Evolutionary conservation across 106 monocot species (phyloP), one percentile per base, ranked within the genome.

Genomic region (Platanthera zijinensis): DNA sequence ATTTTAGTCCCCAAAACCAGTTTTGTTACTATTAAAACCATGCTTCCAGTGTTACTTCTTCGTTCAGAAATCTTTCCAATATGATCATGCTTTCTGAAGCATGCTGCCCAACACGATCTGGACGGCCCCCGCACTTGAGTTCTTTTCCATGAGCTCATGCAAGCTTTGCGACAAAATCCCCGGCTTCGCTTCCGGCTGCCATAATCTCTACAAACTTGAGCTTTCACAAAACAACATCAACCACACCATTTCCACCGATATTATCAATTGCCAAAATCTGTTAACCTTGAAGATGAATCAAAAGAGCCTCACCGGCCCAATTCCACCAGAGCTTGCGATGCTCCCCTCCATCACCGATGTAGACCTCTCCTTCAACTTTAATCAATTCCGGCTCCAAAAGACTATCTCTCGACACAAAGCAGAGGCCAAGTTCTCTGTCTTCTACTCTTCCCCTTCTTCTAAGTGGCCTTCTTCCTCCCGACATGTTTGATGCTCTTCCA

Each of bases 281-380:
- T 77, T 96, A 22, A 86, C 76, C 21, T 15, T 96, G 71, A 90
- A 83, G 45, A 74, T 96, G 28, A 77, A 66, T 50, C 64, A 73
- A 19, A 96, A 96, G 72, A 68, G 56, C 49, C 85, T 96, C 30
- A 74, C 75, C 51, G 96, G 93, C 12, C 57, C 76, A 48, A 90
- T 96, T 9, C 93, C 96, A 15, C 62, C 61, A 70, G 89, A 85
- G 76, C 72, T 96, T 6, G 79, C 93, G 11, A 50, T 48, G 15
- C 82, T 93, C n/a, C 96, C 89, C 62, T 85, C 87, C n/a, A 90
- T 95, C 85, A 93, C 93, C 0, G 89, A 90, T 19, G 78, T 96
- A 25, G 90, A 96, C 63, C 75, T 96, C 32, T 85, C 90, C 6
- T 71, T 48, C 73, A 96, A 96, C 74, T 15, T 46, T 14, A 86